Percentiles rank a stretch among this genome's conserved stretches.
Conservation (phyloP, 495 filamentous ascomycete species). For the Penicillium taxi region DNA sequence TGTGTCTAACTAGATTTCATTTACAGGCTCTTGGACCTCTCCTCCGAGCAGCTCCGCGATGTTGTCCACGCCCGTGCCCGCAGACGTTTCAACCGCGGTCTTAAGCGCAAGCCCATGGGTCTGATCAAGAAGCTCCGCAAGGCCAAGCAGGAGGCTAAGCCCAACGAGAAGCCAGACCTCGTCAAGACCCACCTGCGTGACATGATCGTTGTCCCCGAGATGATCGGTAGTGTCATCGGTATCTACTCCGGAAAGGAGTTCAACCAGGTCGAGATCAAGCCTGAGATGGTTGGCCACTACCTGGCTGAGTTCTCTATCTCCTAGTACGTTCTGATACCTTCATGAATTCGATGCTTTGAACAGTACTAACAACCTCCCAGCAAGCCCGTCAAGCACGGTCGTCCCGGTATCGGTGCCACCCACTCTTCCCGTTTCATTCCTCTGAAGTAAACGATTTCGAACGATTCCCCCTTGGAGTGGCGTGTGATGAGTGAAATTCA, state of each 20-base stretch:
- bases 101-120: slow-evolving; percentile 99
- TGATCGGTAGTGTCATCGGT: slow-evolving; percentile 96
- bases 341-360: slow-evolving; percentile 6
- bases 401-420: slow-evolving; percentile 99
- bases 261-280: slow-evolving; percentile 99
- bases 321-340: slow-evolving; percentile 67
- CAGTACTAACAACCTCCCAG: slow-evolving; percentile 45
- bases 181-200: slow-evolving; percentile 99
- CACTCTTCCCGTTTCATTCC: slow-evolving; percentile 99
- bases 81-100: slow-evolving; percentile 96
- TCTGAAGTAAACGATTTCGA: slow-evolving; percentile 72
- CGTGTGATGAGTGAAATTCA: slow-evolving; percentile 38
- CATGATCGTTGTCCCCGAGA: slow-evolving; percentile 99
- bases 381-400: slow-evolving; percentile 99
- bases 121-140: slow-evolving; percentile 99
- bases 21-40: slow-evolving; percentile 87
- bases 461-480: slow-evolving; percentile 38
- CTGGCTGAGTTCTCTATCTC: slow-evolving; percentile 98
- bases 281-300: slow-evolving; percentile 99
- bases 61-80: slow-evolving; percentile 98
- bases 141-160: slow-evolving; percentile 98
- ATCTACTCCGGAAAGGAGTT: slow-evolving; percentile 99
- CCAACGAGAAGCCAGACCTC: slow-evolving; percentile 98
- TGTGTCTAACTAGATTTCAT: slow-evolving; percentile 16
- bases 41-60: slow-evolving; percentile 96